These are phyloP conservation scores for Escallonia herrerae DNA, from an alignment of 129 eudicot species.

Conservation along the genomic window DNA sequence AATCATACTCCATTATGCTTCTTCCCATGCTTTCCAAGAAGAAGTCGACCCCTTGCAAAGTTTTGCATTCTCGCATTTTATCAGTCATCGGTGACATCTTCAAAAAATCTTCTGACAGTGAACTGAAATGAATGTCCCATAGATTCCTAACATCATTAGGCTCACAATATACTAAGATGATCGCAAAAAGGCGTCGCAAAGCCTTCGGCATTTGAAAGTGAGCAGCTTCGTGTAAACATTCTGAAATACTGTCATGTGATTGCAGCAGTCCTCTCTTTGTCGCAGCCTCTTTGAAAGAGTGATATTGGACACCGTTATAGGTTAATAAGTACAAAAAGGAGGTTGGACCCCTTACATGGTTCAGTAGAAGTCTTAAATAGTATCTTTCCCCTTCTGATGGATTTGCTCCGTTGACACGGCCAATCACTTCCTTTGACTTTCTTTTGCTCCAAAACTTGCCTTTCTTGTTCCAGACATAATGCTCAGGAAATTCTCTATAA, in stretches of 20 bases:
- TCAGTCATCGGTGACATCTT: too few relatives aligned
- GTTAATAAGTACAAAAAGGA: conserved; percentile 4
- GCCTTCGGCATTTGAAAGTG: background rate
- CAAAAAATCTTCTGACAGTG: too few relatives aligned
- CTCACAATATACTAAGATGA: conserved; percentile 6
- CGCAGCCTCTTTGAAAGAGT: conserved; percentile 1
- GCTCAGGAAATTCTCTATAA: too few relatives aligned
- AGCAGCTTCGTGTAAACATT: conserved; percentile 3
- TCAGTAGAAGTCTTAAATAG: too few relatives aligned
- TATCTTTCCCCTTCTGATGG: too few relatives aligned
- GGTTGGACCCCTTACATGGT: too few relatives aligned
- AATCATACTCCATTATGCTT: background rate
- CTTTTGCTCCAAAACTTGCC: too few relatives aligned
- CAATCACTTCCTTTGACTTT: too few relatives aligned
- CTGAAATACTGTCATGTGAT: conserved; percentile 1
- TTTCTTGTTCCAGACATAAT: too few relatives aligned
- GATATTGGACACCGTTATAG: background rate
- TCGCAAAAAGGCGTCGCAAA: background rate
- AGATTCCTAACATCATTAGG: background rate
- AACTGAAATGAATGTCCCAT: too few relatives aligned
- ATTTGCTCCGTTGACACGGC: too few relatives aligned
- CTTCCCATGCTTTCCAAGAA: background rate
- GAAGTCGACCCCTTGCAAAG: background rate
- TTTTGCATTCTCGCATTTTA: background rate
- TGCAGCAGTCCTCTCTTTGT: background rate